Conservation (phyloP, 2,329 filamentous ascomycete genomes). For the Proliferodiscus dingleyae region DNA sequence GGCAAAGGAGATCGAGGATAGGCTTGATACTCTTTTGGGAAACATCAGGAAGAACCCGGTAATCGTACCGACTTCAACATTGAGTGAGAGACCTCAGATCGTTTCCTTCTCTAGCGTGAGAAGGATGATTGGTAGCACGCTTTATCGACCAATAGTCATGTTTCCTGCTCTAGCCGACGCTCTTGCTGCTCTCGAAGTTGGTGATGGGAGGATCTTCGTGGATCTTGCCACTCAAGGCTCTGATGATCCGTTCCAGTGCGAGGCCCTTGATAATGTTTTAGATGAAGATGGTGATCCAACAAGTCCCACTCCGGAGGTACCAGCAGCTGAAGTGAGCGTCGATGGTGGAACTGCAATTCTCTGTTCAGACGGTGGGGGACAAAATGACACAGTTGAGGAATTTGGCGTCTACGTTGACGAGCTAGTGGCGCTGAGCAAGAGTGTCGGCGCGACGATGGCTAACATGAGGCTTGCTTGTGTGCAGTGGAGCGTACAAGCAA, state of each 20-base stretch:
- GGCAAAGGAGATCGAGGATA: constrained; percentile 14
- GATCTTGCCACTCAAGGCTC: constrained; percentile 6
- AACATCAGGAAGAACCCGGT: constrained; percentile 34
- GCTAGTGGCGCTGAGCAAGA: constrained; percentile 34
- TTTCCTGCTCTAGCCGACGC: constrained; percentile 28
- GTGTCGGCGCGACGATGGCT: constrained; percentile 41
- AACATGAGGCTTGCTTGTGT: constrained; percentile 34
- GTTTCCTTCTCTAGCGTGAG: constrained; percentile 28
- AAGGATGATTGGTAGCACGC: constrained; percentile 20
- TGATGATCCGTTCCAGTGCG: constrained; percentile 13
- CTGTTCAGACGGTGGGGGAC: constrained; percentile 25
- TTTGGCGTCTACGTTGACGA: constrained; percentile 22
- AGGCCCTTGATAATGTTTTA: background rate
- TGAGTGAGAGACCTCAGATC: constrained; percentile 19
- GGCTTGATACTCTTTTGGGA: constrained; percentile 34
- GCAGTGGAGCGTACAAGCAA: constrained; percentile 30
- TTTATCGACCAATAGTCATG: constrained; percentile 28
- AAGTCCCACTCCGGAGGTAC: constrained; percentile 4
- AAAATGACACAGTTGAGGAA: constrained; percentile 20
- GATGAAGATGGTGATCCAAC: background rate
- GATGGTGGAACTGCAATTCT: constrained; percentile 27
- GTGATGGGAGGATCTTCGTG: constrained; percentile 40
- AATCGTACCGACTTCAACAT: constrained; percentile 15
- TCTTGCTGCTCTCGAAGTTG: constrained; percentile 27
- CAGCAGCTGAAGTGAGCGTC: constrained; percentile 16